Evolutionary conservation across 129 eudicot genomes (phyloP), one percentile per base, ranked within the genome.

Genomic region (Flaveria robusta): DNA sequence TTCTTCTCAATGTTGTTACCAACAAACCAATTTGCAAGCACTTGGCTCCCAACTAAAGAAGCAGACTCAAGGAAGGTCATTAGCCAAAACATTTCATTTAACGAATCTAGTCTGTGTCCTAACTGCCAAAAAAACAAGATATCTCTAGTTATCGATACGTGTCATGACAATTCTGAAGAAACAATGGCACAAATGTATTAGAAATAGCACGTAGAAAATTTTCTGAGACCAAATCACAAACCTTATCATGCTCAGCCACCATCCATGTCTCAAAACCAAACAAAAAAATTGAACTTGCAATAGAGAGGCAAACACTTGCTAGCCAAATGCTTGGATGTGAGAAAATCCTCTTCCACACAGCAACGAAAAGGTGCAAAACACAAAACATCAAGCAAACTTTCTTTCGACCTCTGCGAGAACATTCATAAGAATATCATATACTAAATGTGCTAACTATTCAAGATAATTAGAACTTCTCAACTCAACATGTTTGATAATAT

Each of bases 211-310:
- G 18, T 19, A 62, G n/a, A 77, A 11, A 16, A 10, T 20, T 2
- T 42, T 27, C 26, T 10, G 18, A 22, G 56, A 43, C 56, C 77
- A 58, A 66, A 56, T 24, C 68, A 75, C 90, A 65, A 79, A 94
- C 99, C 97, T 94, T 94, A 62, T 91, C 94, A 77, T 94, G 97
- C 74, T 89, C 97, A 81, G 86, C 82, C 41, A 94, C 97, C 93
- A 94, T 83, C 92, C 94, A 94, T 52, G 99, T 82, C 85, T 94
- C 99, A 46, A 94, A 94, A 79, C 92, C 85, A 85, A 89, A 91
- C 41, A 83, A 87, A 71, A 76, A 94, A 34, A 86, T 83, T 2
- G 97, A 82, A 77, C 82, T 86, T 54, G 99, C 85, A 47, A 94
- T 73, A 68, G 96, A 83, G 43, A 91, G 87, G 70, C 83, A 87